Evolutionary conservation across 306 rosid species (phyloP).

Genomic region (Dicorynia guianensis): DNA sequence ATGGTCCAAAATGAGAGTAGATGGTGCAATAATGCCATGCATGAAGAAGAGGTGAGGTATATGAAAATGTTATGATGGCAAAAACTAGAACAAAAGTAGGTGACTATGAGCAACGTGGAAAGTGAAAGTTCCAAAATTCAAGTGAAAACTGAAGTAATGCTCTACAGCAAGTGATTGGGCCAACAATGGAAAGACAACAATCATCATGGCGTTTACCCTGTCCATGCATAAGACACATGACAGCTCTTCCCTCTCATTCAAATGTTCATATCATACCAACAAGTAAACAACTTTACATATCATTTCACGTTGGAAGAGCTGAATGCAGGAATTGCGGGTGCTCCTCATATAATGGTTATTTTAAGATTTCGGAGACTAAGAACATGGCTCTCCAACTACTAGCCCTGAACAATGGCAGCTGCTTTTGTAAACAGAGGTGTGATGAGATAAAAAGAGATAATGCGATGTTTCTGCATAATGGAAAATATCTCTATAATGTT

Average conservation of each 20-base stretch:
- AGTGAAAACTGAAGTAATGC: not conserved
- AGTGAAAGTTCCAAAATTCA: not conserved
- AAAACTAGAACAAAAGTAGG: not conserved
- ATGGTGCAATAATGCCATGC: constrained; percentile 30
- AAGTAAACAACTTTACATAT: constrained; percentile 27
- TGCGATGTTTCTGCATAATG: constrained; percentile 16
- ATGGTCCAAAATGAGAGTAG: constrained; percentile 1
- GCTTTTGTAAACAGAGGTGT: constrained; percentile 29
- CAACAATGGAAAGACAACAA: constrained; percentile 28
- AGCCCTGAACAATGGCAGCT: constrained; percentile 31
- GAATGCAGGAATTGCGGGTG: constrained; percentile 31
- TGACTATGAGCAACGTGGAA: not conserved
- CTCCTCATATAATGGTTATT: constrained; percentile 29
- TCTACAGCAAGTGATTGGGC: constrained; percentile 29
- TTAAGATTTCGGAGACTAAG: constrained; percentile 23
- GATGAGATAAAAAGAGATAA: not conserved
- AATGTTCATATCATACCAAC: constrained; percentile 39
- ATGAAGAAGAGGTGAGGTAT: constrained; percentile 36
- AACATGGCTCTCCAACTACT: constrained; percentile 35
- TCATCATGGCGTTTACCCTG: constrained; percentile 35
- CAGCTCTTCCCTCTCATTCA: not conserved
- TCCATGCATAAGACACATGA: constrained; percentile 26
- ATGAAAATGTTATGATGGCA: not conserved
- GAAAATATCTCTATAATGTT: constrained; percentile 34
- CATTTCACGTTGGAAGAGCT: constrained; percentile 27